Base-by-base conservation (phyloP, 148 eudicot species). In the Euryodendron excelsum region DNA sequence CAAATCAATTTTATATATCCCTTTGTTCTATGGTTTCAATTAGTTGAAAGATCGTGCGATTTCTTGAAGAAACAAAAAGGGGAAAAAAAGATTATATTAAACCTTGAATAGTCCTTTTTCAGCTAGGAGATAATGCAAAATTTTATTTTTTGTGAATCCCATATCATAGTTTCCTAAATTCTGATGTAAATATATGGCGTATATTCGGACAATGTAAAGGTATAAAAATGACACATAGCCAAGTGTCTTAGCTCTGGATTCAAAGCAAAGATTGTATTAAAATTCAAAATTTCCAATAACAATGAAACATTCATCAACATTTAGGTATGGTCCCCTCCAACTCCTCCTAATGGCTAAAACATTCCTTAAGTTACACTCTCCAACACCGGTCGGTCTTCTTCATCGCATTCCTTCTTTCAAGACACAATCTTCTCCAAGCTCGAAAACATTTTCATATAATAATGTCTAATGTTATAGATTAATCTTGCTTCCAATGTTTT, bases 301-400 rank as follows among this genome's bases (percentile, higher is more conserved):
- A 80, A 80, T 73, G 66, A 62, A 84, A 73, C 81, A 78, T 77
- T 48, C 37, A 74, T 62, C 73, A 39, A 77, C 23, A 63, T 60
- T 55, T 37, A 75, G 76, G 64, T 37, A 79, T 79, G 87, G 87
- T 84, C 87, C 87, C 87, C 84, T 71, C 80, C 75, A 78, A 61
- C 73, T 45, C 60, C 41, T 9, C 58, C 8, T 10, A n/a, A 34
- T 41, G 4, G 7, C 45, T 41, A 41, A 41, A 41, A 2, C 45
- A 41, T 41, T 41, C 45, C 45, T 41, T 41, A 4, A 4, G 4
- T 41, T 5, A 41, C 45, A 41, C 3, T 36, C 11, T 1, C 33
- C 37, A 66, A 65, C 52, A 76, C 30, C 58, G 12, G 27, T 67
- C 47, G 27, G 5, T 41, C 45, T 41, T 41, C 45, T 41, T 41